A percentile compares a stretch with the other conserved stretches of the same genome.
These are phyloP conservation scores for Solanum tarapatanum DNA, from an alignment of 257 asterid genomes.

Conservation along the genomic window DNA sequence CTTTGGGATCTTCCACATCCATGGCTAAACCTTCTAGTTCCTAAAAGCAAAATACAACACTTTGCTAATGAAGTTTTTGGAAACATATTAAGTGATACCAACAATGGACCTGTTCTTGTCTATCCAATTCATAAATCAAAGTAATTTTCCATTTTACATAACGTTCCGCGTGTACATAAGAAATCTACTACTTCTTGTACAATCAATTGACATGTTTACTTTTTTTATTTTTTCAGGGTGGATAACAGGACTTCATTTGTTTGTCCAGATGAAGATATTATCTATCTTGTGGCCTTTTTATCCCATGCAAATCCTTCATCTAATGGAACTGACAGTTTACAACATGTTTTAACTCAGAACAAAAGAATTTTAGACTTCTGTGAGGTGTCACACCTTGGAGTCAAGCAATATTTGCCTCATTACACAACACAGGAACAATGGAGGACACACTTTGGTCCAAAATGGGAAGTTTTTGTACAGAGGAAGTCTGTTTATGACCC, in stretches of 20 bases:
- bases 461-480: conserved; percentile 59
- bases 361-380: conserved; percentile 53
- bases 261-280: conserved; percentile 66
- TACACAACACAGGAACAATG: conserved; percentile 63
- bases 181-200: not conserved
- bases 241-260: conserved; percentile 79
- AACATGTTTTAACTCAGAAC: conserved; percentile 33
- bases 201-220: not conserved
- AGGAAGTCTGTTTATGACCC: conserved; percentile 82
- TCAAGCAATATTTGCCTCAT: conserved; percentile 71
- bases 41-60: conserved; percentile 46
- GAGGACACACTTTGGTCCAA: conserved; percentile 63
- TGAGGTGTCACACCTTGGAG: conserved; percentile 46
- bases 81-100: conserved; percentile 49
- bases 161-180: not conserved
- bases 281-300: conserved; percentile 77
- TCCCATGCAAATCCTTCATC: conserved; percentile 50
- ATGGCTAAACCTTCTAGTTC: conserved; percentile 89
- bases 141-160: conserved; percentile 24
- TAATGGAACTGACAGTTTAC: conserved; percentile 31
- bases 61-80: conserved; percentile 71
- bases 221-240: conserved; percentile 40
- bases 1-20: conserved; percentile 92
- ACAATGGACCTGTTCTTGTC: conserved; percentile 68
- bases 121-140: conserved; percentile 79